phyloP scores from a whole-genome alignment of 2,329 filamentous ascomycete species.

The Phoma herbarum region DNA sequence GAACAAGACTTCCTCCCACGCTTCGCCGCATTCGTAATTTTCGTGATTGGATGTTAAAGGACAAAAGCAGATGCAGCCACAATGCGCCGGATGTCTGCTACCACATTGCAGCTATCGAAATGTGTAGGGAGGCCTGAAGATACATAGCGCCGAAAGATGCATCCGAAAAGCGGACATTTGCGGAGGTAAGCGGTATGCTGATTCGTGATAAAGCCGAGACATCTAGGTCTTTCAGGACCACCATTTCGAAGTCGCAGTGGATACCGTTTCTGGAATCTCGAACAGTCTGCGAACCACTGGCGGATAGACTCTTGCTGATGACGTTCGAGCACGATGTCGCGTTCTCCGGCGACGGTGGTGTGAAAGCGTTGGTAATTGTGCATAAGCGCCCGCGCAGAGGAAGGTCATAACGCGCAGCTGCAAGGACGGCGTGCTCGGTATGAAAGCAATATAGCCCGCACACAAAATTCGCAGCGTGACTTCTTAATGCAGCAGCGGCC shows the following conservation, averaged over 20 bases:
- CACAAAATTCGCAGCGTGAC: conserved; percentile 24
- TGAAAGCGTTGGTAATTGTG: conserved; percentile 27
- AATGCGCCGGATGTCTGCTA: conserved; percentile 10
- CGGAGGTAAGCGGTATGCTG: not conserved
- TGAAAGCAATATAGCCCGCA: conserved; percentile 30
- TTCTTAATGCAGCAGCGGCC: conserved; percentile 16
- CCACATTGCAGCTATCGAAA: conserved; percentile 1
- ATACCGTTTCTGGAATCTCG: not conserved
- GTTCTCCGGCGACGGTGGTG: conserved; percentile 8
- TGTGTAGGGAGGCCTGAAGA: conserved; percentile 3
- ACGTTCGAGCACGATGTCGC: not conserved
- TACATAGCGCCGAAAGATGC: conserved; percentile 8
- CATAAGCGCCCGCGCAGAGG: conserved; percentile 33
- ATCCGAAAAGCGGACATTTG: not conserved
- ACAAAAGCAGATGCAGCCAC: conserved; percentile 17
- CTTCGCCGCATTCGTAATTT: conserved; percentile 36
- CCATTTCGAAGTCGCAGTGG: not conserved
- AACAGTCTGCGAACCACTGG: not conserved
- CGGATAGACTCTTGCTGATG: conserved; percentile 3
- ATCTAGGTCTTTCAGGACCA: not conserved
- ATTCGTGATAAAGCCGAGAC: not conserved
- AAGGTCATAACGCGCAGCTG: conserved; percentile 18
- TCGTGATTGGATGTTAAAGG: conserved; percentile 7
- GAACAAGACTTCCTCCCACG: conserved; percentile 28
- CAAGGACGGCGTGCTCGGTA: conserved; percentile 26